Conservation (phyloP, 306 rosid genomes). For the Lupinus albus region DNA sequence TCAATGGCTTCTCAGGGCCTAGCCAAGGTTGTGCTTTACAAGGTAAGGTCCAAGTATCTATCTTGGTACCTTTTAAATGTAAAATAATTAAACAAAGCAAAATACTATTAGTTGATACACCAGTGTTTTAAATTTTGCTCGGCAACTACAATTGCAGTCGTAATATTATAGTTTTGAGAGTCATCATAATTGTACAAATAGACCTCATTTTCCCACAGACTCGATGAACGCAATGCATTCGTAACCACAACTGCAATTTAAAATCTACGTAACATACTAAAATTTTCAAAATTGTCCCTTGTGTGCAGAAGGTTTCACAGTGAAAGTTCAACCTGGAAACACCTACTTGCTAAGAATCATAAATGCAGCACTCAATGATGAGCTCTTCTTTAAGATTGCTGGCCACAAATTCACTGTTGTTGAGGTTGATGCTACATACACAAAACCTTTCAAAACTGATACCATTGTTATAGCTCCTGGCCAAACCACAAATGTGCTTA, state of each 20-base stretch:
- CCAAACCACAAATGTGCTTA: conserved; percentile 66
- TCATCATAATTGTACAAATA: no score
- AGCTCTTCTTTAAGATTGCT: conserved; percentile 71
- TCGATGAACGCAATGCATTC: no score
- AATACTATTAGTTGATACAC: no score
- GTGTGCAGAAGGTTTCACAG: conserved; percentile 44
- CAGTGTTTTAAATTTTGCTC: no score
- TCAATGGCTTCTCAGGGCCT: conserved; percentile 62
- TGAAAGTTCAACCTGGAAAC: conserved; percentile 51
- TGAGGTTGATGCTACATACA: conserved; percentile 72
- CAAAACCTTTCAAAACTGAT: conserved; percentile 60
- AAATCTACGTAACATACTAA: no score
- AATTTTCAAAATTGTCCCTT: neutral
- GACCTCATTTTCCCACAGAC: no score
- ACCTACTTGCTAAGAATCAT: conserved; percentile 62
- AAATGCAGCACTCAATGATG: conserved; percentile 75
- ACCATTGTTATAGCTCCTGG: conserved; percentile 69
- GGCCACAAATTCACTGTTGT: conserved; percentile 61
- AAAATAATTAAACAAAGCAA: neutral
- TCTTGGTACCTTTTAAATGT: neutral
- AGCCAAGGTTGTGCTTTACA: conserved; percentile 45
- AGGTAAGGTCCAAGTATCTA: conserved; percentile 39
- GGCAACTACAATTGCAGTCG: no score
- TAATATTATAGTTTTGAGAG: no score
- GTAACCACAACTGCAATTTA: no score